Conservation (phyloP, 1,139 yeast species). For the Lodderomyces pseudojiufengensis region DNA sequence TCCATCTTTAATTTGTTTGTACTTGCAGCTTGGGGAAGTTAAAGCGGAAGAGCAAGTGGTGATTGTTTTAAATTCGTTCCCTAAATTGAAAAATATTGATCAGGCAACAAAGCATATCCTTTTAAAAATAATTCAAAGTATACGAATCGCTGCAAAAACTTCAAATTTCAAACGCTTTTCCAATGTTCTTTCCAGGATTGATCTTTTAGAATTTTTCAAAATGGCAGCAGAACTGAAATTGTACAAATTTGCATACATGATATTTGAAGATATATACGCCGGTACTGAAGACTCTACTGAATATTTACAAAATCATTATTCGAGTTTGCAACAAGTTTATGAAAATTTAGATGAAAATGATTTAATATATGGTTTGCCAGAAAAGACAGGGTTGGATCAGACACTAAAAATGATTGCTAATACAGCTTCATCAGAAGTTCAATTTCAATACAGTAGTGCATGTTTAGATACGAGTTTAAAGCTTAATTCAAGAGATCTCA, state of each 20-base stretch:
- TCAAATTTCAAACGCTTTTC: conserved; percentile 27
- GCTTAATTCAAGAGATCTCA: conserved; percentile 13
- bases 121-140: conserved; percentile 34
- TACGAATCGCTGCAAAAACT: conserved; percentile 44
- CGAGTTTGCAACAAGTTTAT: conserved; percentile 31
- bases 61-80: conserved; percentile 14
- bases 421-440: conserved; percentile 24
- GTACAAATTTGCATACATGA: conserved; percentile 47
- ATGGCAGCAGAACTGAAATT: conserved; percentile 35
- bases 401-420: conserved; percentile 29
- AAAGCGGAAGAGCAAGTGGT: conserved; percentile 12
- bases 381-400: conserved; percentile 48
- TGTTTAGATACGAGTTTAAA: conserved; percentile 44
- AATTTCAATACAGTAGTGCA: conserved; percentile 55
- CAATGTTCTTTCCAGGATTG: conserved; percentile 31
- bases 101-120: conserved; percentile 25
- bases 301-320: conserved; percentile 11
- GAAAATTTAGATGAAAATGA: conserved; percentile 57
- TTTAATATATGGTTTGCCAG: conserved; percentile 59
- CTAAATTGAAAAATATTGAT: conserved; percentile 7
- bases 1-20: conserved; percentile 25
- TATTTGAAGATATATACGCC: conserved; percentile 48
- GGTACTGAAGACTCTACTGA: conserved; percentile 1
- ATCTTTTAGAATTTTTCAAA: conserved; percentile 26
- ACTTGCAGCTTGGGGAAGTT: conserved; percentile 15